phyloP scores from a whole-genome alignment of 179 eudicot genomes.

The Carnegiea gigantea region DNA sequence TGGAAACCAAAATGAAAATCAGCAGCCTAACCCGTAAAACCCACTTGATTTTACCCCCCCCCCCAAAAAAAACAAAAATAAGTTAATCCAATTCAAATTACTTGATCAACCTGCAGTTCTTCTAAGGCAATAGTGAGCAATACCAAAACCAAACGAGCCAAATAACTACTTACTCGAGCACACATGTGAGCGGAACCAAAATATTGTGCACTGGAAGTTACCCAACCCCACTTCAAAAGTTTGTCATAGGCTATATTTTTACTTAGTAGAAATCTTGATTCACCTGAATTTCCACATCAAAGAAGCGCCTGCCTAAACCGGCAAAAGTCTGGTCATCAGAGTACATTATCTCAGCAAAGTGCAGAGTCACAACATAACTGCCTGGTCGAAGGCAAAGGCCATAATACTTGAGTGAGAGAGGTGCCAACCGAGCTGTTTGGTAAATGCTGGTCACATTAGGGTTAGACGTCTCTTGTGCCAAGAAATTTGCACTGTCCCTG shows the following conservation, averaged over 20 bases:
- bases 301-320: constrained; percentile 67
- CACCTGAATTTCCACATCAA: constrained; percentile 81
- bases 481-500: constrained; percentile 24
- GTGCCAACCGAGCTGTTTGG: constrained; percentile 67
- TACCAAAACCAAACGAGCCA: too few relatives aligned
- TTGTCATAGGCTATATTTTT: not conserved
- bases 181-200: not conserved
- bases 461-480: constrained; percentile 32
- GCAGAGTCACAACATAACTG: constrained; percentile 68
- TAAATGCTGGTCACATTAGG: constrained; percentile 43
- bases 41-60: too few relatives aligned
- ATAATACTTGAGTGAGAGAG: constrained; percentile 63
- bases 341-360: constrained; percentile 77
- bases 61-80: too few relatives aligned
- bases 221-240: not conserved
- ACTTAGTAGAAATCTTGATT: constrained; percentile 20
- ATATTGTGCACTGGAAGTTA: too few relatives aligned
- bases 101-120: too few relatives aligned
- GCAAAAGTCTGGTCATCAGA: constrained; percentile 46
- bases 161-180: too few relatives aligned
- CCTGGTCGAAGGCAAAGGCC: constrained; percentile 67
- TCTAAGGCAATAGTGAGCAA: too few relatives aligned
- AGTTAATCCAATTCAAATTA: too few relatives aligned
- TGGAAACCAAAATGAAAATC: too few relatives aligned
- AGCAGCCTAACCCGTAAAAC: too few relatives aligned